Percentiles rank a stretch among this genome's conserved stretches.
phyloP scores from a whole-genome alignment of 768 basidiomycete species.

The Macrolepiota dolichaula region DNA sequence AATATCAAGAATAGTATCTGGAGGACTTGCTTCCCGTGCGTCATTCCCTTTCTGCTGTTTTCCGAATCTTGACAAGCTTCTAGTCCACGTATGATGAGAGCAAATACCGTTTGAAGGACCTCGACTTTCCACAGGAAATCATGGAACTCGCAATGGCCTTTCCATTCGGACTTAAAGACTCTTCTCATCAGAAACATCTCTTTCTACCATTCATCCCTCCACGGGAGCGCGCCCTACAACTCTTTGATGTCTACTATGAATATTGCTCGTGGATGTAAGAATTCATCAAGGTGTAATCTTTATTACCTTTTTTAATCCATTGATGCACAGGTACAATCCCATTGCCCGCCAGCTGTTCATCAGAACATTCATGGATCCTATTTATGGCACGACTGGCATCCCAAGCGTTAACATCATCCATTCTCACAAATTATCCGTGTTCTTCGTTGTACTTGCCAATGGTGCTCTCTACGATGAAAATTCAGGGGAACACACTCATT shows the following conservation, averaged over 20 bases:
- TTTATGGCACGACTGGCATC: conserved; percentile 35
- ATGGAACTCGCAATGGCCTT: conserved; percentile 43
- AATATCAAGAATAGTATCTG: conserved; percentile 27
- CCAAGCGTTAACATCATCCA: conserved; percentile 33
- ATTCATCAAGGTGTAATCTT: neutral
- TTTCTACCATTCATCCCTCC: conserved; percentile 40
- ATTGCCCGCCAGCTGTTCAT: conserved; percentile 40
- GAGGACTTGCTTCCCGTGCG: conserved; percentile 34
- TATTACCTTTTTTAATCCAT: neutral
- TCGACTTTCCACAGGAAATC: conserved; percentile 41
- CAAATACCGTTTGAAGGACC: conserved; percentile 10
- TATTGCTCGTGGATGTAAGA: conserved; percentile 48
- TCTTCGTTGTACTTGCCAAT: conserved; percentile 48
- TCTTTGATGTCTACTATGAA: conserved; percentile 40
- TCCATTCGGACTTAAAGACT: conserved; percentile 43
- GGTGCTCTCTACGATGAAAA: conserved; percentile 42
- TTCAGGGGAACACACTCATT: conserved; percentile 22
- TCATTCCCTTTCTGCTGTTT: neutral
- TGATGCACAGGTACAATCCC: conserved; percentile 39
- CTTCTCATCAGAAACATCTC: conserved; percentile 29
- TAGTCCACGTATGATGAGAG: conserved; percentile 8
- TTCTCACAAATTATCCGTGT: conserved; percentile 46
- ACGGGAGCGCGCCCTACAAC: conserved; percentile 33
- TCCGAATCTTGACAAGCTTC: neutral
- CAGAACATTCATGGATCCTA: conserved; percentile 32